These are phyloP conservation scores for Pulveroboletus sp. DNA, from an alignment of 768 basidiomycete genomes.

Conservation along the genomic window DNA sequence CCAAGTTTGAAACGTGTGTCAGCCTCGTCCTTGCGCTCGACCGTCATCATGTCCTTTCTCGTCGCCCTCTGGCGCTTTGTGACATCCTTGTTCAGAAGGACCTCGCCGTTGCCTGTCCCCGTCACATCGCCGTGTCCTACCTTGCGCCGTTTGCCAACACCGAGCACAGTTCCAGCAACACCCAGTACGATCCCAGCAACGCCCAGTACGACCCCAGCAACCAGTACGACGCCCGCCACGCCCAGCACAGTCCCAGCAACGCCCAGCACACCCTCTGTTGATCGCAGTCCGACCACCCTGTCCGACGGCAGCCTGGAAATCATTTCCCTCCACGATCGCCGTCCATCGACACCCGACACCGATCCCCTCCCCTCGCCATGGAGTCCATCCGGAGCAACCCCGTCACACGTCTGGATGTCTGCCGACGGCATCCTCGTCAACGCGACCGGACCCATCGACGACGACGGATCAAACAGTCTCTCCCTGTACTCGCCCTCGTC, in stretches of 20 bases:
- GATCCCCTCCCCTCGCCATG: constrained; percentile 28
- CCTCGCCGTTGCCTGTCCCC: neutral
- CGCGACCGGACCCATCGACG: constrained; percentile 13
- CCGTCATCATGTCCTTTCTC: constrained; percentile 9
- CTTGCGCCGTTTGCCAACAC: no score
- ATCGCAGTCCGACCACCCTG: constrained; percentile 25
- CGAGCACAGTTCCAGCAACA: no score
- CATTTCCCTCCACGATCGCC: constrained; percentile 19
- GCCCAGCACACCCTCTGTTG: constrained; percentile 1
- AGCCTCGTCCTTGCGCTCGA: constrained; percentile 1
- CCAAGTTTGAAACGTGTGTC: neutral
- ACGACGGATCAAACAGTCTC: neutral
- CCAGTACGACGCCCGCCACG: no score
- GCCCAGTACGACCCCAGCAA: neutral
- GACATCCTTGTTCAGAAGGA: neutral
- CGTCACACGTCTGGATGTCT: constrained; percentile 24
- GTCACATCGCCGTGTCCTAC: no score
- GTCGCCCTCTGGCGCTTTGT: constrained; percentile 17
- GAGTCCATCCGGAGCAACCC: constrained; percentile 21
- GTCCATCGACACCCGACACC: neutral
- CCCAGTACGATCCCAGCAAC: constrained; percentile 3
- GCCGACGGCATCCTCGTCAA: constrained; percentile 17
- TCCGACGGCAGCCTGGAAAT: constrained; percentile 24
- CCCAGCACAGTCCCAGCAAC: constrained; percentile 4
- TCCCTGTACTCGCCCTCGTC: constrained; percentile 16